Percentiles rank a stretch among this genome's conserved stretches.
Conservation (phyloP, 2,329 filamentous ascomycete genomes). For the Calycina herbarum region DNA sequence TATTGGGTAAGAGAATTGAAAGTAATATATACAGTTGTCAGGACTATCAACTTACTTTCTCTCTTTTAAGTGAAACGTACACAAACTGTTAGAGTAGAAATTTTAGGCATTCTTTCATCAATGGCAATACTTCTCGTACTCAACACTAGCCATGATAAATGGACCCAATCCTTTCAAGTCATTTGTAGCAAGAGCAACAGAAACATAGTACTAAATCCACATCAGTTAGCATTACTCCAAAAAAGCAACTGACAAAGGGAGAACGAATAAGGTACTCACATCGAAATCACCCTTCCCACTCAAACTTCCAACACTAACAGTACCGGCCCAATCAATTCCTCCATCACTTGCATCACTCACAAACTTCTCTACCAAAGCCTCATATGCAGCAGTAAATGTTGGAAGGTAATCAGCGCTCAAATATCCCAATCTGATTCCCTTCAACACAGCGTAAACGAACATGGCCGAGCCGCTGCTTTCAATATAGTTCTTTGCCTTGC, state of each 20-base stretch:
- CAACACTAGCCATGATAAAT: conserved; percentile 29
- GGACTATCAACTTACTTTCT: neutral
- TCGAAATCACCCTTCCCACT: conserved; percentile 26
- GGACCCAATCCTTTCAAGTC: conserved; percentile 32
- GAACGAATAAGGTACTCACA: conserved; percentile 18
- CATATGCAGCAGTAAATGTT: conserved; percentile 26
- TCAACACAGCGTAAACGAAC: conserved; percentile 42
- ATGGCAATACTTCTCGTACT: conserved; percentile 9
- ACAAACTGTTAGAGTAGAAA: too few relatives aligned
- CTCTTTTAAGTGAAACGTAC: neutral
- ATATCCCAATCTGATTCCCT: conserved; percentile 40
- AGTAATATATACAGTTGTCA: neutral
- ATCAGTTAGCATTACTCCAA: neutral
- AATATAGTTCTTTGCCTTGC: conserved; percentile 39
- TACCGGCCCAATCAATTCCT: conserved; percentile 30
- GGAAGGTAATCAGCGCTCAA: conserved; percentile 24
- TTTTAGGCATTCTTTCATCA: too few relatives aligned
- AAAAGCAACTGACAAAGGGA: neutral
- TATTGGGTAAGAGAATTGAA: neutral
- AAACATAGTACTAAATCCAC: conserved; percentile 28
- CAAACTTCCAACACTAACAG: conserved; percentile 29
- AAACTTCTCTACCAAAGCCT: conserved; percentile 26
- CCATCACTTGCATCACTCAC: conserved; percentile 15
- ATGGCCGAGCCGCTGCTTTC: conserved; percentile 42
- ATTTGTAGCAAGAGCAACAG: conserved; percentile 23